Percentiles rank a stretch among this genome's conserved stretches.
Conservation (phyloP, 2,329 filamentous ascomycete genomes). For the Cytospora paraplurivora region DNA sequence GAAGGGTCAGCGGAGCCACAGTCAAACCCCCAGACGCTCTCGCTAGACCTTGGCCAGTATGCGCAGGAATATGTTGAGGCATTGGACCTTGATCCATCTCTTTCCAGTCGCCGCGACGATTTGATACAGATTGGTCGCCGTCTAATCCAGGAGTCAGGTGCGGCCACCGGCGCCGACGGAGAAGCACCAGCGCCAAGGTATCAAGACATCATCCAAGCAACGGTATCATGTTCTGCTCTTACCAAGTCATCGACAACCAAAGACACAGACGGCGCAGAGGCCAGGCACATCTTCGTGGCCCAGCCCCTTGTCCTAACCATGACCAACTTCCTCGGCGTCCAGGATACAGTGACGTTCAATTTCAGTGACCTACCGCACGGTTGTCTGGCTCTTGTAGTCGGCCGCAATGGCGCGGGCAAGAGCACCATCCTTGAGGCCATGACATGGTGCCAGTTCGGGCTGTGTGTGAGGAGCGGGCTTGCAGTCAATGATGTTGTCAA, state of each 20-base stretch:
- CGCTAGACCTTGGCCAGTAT: slow-evolving; percentile 20
- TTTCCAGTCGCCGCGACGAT: slow-evolving; percentile 16
- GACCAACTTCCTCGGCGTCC: slow-evolving; percentile 40
- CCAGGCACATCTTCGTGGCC: slow-evolving; percentile 34
- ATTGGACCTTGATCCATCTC: slow-evolving; percentile 17
- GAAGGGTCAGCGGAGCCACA: background rate
- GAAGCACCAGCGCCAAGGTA: slow-evolving; percentile 10
- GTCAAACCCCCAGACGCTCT: background rate
- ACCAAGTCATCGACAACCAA: background rate
- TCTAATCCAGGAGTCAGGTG: slow-evolving; percentile 19
- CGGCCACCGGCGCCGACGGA: background rate
- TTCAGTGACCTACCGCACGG: slow-evolving; percentile 35
- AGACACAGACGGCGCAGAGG: background rate
- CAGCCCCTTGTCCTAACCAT: slow-evolving; percentile 35
- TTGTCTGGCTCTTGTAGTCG: slow-evolving; percentile 35
- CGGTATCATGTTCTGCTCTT: background rate
- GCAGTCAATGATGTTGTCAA: slow-evolving; percentile 38
- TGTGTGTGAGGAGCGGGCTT: slow-evolving; percentile 36
- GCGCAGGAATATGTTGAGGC: slow-evolving; percentile 13
- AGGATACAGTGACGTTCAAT: slow-evolving; percentile 35
- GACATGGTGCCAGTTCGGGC: slow-evolving; percentile 40
- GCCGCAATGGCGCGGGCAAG: slow-evolving; percentile 39
- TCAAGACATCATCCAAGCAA: background rate
- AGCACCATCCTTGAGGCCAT: slow-evolving; percentile 40
- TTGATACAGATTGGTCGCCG: slow-evolving; percentile 19